These are phyloP conservation scores for Camellia granthamiana DNA, from an alignment of 148 eudicot species.

Conservation along the genomic window DNA sequence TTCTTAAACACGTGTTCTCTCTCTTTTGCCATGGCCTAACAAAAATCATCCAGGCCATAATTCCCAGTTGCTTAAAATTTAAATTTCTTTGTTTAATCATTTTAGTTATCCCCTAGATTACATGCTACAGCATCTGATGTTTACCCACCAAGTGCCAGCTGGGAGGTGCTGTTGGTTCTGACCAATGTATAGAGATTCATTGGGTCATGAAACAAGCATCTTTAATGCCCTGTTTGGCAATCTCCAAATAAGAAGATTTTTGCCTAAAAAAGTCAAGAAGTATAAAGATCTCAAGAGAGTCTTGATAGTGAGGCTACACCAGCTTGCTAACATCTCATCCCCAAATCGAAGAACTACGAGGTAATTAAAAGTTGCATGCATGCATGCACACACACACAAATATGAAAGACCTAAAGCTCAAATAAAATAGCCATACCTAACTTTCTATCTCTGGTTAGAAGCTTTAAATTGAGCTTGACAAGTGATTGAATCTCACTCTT, in stretches of 20 bases:
- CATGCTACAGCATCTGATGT: neutral
- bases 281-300: neutral
- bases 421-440: conserved; percentile 48
- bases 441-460: conserved; percentile 43
- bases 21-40: neutral
- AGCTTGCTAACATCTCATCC: neutral
- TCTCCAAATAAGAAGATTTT: too few species aligned
- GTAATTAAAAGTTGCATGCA: neutral
- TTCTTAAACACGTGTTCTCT: neutral
- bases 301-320: neutral
- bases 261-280: neutral
- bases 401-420: neutral
- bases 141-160: neutral
- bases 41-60: neutral
- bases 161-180: neutral
- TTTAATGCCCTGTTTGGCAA: too few species aligned
- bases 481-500: conserved; percentile 78
- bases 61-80: neutral
- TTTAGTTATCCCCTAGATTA: neutral
- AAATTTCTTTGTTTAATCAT: neutral
- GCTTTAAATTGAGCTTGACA: conserved; percentile 83
- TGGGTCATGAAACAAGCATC: too few species aligned
- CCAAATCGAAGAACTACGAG: neutral
- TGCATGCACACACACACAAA: neutral
- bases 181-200: too few species aligned